These are phyloP conservation scores for Plasmodium coatneyi DNA, from an alignment of 169 alveolate species.

Conservation along the genomic window DNA sequence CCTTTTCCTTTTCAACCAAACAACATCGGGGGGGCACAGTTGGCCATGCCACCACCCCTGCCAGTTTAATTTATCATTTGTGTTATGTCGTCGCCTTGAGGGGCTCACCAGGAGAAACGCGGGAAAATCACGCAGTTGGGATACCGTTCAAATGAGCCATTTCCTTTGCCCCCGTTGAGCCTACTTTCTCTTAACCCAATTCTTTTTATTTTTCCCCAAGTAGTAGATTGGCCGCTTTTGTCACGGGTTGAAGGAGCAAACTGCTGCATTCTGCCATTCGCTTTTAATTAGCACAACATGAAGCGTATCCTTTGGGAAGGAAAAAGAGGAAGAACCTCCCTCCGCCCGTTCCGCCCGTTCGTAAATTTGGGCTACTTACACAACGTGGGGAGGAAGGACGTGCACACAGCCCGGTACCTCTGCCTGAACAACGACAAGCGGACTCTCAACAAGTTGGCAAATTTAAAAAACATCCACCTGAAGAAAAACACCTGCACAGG, in stretches of 20 bases:
- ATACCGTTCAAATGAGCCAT: background rate
- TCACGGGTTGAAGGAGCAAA: background rate
- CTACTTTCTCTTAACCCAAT: background rate
- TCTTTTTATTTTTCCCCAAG: too few species aligned
- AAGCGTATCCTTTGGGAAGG: background rate
- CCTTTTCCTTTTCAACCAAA: background rate
- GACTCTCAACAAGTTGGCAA: conserved; percentile 29
- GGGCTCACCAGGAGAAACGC: background rate
- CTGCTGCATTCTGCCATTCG: background rate
- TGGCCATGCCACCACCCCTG: background rate
- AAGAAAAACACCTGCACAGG: conserved; percentile 13
- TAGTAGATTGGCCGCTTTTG: background rate
- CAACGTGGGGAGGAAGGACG: background rate
- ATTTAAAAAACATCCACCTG: conserved; percentile 40
- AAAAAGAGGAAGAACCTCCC: background rate
- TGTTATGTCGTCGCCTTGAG: background rate
- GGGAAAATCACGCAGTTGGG: background rate
- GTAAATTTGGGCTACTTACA: background rate
- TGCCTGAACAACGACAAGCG: conserved; percentile 27
- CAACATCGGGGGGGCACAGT: background rate
- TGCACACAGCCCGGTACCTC: background rate
- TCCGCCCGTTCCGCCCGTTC: conserved; percentile 1
- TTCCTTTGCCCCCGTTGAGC: background rate
- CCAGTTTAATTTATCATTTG: background rate
- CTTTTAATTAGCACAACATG: background rate